phyloP scores from a whole-genome alignment of 2,329 filamentous ascomycete genomes.

The Sphaerulina vaccinii region DNA sequence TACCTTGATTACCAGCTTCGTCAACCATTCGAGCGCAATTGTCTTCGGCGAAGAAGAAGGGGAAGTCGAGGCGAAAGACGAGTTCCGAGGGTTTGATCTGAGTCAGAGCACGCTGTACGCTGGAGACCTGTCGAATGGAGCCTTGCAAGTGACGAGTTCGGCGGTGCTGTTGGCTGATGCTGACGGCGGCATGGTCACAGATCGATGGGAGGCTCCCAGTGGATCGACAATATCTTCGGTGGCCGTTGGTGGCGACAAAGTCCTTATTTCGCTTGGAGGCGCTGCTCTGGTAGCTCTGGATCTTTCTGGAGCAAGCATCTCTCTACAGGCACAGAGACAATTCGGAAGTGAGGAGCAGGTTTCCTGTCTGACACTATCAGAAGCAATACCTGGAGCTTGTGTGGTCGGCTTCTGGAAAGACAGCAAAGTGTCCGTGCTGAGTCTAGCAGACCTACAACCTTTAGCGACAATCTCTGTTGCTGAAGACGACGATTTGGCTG shows the following conservation, averaged over 20 bases:
- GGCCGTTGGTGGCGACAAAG: slow-evolving; percentile 67
- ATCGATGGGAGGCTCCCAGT: slow-evolving; percentile 57
- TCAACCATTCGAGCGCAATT: slow-evolving; percentile 82
- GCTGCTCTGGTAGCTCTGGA: slow-evolving; percentile 68
- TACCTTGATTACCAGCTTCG: slow-evolving; percentile 74
- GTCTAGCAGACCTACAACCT: slow-evolving; percentile 64
- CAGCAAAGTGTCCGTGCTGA: slow-evolving; percentile 73
- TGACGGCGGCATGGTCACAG: slow-evolving; percentile 52
- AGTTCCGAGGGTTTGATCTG: slow-evolving; percentile 69
- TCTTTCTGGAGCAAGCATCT: slow-evolving; percentile 56
- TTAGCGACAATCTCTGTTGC: slow-evolving; percentile 60
- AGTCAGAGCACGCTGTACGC: slow-evolving; percentile 70
- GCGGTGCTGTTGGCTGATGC: slow-evolving; percentile 62
- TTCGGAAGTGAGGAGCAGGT: slow-evolving; percentile 71
- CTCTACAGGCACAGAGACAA: slow-evolving; percentile 58
- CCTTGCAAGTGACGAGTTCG: slow-evolving; percentile 74
- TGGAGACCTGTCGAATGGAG: slow-evolving; percentile 58
- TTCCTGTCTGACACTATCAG: slow-evolving; percentile 76
- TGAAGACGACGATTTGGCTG: slow-evolving; percentile 66
- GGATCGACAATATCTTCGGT: slow-evolving; percentile 69
- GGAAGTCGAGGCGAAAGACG: slow-evolving; percentile 81
- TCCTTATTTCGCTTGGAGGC: slow-evolving; percentile 75
- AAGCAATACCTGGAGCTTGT: slow-evolving; percentile 62
- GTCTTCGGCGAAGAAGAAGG: slow-evolving; percentile 68
- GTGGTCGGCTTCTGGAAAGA: slow-evolving; percentile 86